Percentiles rank a stretch among this genome's conserved stretches.
Evolutionary conservation across 169 alveolate genomes (phyloP).

Genomic region (Blepharisma undulans): DNA sequence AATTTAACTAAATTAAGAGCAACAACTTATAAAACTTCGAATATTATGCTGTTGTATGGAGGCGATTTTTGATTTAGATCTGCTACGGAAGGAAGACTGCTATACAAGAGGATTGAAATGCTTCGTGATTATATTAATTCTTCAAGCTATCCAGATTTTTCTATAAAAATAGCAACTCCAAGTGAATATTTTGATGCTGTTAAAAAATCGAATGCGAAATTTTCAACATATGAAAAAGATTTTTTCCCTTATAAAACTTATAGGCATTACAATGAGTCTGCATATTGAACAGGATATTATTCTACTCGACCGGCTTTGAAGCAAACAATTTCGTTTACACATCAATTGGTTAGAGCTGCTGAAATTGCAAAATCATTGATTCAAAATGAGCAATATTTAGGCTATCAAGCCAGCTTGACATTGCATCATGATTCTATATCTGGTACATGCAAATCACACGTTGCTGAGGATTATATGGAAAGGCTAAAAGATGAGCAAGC

Average conservation of each 20-base stretch:
- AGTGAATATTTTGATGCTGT: not conserved
- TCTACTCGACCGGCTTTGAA: not conserved
- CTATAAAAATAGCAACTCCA: slow-evolving; percentile 11
- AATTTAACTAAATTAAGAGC: not conserved
- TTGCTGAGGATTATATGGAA: slow-evolving; percentile 45
- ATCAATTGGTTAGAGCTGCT: not conserved
- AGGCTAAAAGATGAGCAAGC: not conserved
- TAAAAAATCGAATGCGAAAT: not conserved
- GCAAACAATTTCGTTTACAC: not conserved
- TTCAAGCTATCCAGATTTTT: not conserved
- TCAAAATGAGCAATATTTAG: not conserved
- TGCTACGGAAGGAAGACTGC: not conserved
- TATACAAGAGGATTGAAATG: not conserved
- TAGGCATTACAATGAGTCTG: slow-evolving; percentile 1
- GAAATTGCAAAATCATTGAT: not conserved
- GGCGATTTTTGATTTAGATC: not conserved
- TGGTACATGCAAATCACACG: slow-evolving; percentile 63
- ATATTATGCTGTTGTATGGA: not conserved
- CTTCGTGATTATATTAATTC: not conserved
- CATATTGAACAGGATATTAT: slow-evolving; percentile 24
- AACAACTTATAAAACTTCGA: not conserved
- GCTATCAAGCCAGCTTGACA: slow-evolving; percentile 34
- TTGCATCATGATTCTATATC: slow-evolving; percentile 81
- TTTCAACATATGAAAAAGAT: slow-evolving; percentile 51
- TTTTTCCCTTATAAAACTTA: slow-evolving; percentile 56